Conservation (phyloP, 768 basidiomycete genomes). For the Hygrocybe coccinea region DNA sequence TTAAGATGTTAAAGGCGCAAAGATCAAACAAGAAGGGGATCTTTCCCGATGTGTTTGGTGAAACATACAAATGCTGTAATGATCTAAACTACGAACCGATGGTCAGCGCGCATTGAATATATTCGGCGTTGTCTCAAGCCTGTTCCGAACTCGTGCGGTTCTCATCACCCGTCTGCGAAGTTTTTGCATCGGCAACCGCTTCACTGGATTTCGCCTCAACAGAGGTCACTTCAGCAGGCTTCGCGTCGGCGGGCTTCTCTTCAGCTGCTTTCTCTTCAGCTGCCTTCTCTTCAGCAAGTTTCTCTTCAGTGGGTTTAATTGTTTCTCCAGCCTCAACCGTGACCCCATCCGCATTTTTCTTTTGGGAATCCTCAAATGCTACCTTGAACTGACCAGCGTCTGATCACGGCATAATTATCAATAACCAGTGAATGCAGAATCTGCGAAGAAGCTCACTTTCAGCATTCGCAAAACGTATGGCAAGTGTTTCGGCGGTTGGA, state of each 20-base stretch:
- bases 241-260: slow-evolving; percentile 12
- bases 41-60: too few species aligned
- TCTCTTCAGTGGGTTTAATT: slow-evolving; percentile 18
- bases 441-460: slow-evolving; percentile 63
- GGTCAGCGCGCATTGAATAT: too few species aligned
- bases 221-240: slow-evolving; percentile 9
- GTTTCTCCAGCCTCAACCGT: slow-evolving; percentile 17
- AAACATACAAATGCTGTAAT: too few species aligned
- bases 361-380: slow-evolving; percentile 83
- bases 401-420: slow-evolving; percentile 26
- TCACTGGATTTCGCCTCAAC: slow-evolving; percentile 20
- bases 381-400: slow-evolving; percentile 86
- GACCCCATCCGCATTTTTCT: slow-evolving; percentile 50
- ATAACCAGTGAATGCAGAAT: not conserved
- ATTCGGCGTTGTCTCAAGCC: slow-evolving; percentile 9
- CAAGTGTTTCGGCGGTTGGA: slow-evolving; percentile 89
- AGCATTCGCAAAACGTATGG: slow-evolving; percentile 95
- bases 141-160: slow-evolving; percentile 21
- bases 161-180: not conserved
- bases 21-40: too few species aligned
- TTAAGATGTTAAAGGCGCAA: too few species aligned
- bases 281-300: slow-evolving; percentile 21
- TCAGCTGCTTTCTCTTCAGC: slow-evolving; percentile 25
- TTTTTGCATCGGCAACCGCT: slow-evolving; percentile 25
- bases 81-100: too few species aligned